These are phyloP conservation scores for Drechslerella dactyloides DNA, from an alignment of 2,329 filamentous ascomycete genomes.

Conservation along the genomic window DNA sequence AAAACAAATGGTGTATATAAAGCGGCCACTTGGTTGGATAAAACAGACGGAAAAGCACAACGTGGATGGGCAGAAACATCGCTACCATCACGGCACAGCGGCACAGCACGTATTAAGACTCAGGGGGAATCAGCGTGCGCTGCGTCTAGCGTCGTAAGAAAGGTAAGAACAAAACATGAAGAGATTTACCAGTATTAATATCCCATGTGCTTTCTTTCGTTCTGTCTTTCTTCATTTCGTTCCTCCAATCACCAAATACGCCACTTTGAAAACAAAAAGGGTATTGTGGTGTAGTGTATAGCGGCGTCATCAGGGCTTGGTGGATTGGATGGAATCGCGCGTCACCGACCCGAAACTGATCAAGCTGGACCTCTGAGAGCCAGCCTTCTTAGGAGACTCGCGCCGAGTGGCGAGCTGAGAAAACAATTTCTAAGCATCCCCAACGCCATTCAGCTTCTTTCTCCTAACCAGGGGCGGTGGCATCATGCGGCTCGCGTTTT, in stretches of 20 bases:
- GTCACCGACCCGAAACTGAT: not conserved
- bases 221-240: not conserved
- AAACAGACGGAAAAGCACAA: not conserved
- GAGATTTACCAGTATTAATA: slow-evolving; percentile 4
- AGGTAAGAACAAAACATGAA: not conserved
- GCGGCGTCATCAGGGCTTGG: not conserved
- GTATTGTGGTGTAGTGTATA: not conserved
- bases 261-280: not conserved
- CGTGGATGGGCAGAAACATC: not conserved
- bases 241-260: not conserved
- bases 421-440: slow-evolving; percentile 46
- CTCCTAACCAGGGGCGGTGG: slow-evolving; percentile 44
- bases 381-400: slow-evolving; percentile 4
- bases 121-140: not conserved
- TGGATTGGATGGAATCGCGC: not conserved
- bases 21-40: not conserved
- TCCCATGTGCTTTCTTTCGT: not conserved
- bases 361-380: no score
- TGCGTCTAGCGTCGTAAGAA: not conserved
- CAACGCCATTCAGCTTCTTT: slow-evolving; percentile 54
- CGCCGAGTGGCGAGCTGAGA: slow-evolving; percentile 9
- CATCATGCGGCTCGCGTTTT: slow-evolving; percentile 22
- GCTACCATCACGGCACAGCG: not conserved
- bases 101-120: slow-evolving; percentile 1
- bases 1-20: slow-evolving; percentile 13